A percentile compares a stretch with the other conserved stretches of the same genome.
These are phyloP conservation scores for Thalassiosira exigua DNA, from an alignment of 352 stramenopile genomes.

Conservation along the genomic window DNA sequence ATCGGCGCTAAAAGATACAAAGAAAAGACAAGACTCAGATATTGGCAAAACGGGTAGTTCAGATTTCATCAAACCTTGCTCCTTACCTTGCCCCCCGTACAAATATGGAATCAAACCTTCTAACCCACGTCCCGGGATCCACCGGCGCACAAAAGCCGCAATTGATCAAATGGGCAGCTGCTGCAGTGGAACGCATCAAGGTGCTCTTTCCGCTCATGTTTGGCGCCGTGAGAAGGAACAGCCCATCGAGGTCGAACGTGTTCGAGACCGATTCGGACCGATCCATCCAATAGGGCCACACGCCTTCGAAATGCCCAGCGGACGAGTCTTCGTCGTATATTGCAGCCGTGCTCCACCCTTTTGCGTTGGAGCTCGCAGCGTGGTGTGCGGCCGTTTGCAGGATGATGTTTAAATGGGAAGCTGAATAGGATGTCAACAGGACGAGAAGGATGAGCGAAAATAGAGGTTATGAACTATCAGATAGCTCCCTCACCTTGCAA, in stretches of 20 bases:
- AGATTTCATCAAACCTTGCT: no score
- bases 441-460: no score
- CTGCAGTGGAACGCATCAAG: constrained; percentile 84
- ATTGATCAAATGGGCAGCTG: constrained; percentile 80
- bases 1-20: constrained; percentile 59
- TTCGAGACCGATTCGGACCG: constrained; percentile 67
- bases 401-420: constrained; percentile 84
- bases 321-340: constrained; percentile 37
- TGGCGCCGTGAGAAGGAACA: constrained; percentile 85
- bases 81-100: constrained; percentile 74
- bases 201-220: constrained; percentile 89
- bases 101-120: constrained; percentile 85
- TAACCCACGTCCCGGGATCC: constrained; percentile 55
- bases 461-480: no score
- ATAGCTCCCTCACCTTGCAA: no score
- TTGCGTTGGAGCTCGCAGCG: constrained; percentile 67
- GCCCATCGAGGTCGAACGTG: constrained; percentile 72
- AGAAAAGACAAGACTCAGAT: no score
- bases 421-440: no score
- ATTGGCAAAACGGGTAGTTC: no score
- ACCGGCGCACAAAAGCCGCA: constrained; percentile 80
- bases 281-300: constrained; percentile 84
- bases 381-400: constrained; percentile 78
- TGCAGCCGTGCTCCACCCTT: constrained; percentile 68
- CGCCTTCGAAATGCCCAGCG: constrained; percentile 50